Conservation (phyloP, 1,139 yeast genomes). For the Debaryomyces sp. region DNA sequence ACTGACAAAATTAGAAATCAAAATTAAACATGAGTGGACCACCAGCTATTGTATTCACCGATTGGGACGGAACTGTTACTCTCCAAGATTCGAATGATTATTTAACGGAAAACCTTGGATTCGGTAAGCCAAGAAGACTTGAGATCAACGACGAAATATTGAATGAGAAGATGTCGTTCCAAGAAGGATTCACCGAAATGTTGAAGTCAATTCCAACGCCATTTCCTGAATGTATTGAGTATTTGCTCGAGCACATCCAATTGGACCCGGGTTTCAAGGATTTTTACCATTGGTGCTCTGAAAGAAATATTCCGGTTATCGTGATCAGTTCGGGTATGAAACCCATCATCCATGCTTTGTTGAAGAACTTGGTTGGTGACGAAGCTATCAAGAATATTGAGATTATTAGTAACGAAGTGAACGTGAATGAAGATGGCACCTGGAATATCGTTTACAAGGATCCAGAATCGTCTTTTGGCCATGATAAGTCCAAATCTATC, state of each 20-base stretch:
- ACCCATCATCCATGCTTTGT: conserved; percentile 80
- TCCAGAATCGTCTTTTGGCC: conserved; percentile 83
- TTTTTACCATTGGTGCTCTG: conserved; percentile 78
- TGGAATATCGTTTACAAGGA: conserved; percentile 91
- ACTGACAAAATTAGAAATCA: neutral
- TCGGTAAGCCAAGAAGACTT: conserved; percentile 70
- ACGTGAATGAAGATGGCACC: conserved; percentile 48
- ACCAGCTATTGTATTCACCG: conserved; percentile 86
- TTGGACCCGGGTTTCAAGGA: conserved; percentile 89
- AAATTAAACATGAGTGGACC: conserved; percentile 17
- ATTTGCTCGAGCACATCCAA: conserved; percentile 58
- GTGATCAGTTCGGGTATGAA: conserved; percentile 91
- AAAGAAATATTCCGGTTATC: conserved; percentile 71
- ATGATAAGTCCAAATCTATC: conserved; percentile 87
- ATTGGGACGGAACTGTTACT: conserved; percentile 98
- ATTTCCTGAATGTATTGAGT: conserved; percentile 79
- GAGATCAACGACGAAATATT: conserved; percentile 73
- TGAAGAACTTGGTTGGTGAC: conserved; percentile 72
- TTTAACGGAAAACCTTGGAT: conserved; percentile 85
- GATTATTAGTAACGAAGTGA: conserved; percentile 80
- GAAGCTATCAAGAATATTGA: conserved; percentile 74
- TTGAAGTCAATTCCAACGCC: conserved; percentile 76
- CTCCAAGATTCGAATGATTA: conserved; percentile 87
- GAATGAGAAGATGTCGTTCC: conserved; percentile 66
- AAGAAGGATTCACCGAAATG: conserved; percentile 86